These are phyloP conservation scores for Endocalyx cinctus DNA, from an alignment of 2,329 filamentous ascomycete genomes.

Conservation along the genomic window DNA sequence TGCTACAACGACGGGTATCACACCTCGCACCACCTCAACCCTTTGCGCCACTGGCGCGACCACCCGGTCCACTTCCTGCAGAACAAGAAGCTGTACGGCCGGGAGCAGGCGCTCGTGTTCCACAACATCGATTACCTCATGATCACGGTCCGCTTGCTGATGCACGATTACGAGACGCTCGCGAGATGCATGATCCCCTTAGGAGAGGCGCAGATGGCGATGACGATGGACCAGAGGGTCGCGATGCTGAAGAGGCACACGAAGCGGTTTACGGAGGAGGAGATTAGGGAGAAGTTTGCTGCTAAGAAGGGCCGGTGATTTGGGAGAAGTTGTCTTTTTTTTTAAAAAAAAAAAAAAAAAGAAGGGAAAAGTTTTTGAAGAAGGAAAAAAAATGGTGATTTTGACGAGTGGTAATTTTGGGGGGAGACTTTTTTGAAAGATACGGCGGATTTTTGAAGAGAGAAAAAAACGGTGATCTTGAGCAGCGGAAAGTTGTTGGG, in stretches of 20 bases:
- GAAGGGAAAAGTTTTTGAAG: too few relatives aligned
- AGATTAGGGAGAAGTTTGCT: slow-evolving; percentile 55
- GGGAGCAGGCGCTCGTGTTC: slow-evolving; percentile 69
- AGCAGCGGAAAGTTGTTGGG: too few relatives aligned
- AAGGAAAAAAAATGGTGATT: too few relatives aligned
- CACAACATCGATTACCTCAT: slow-evolving; percentile 78
- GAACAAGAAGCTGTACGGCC: slow-evolving; percentile 61
- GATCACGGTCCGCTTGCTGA: slow-evolving; percentile 63
- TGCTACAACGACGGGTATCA: slow-evolving; percentile 84
- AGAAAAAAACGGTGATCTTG: too few relatives aligned
- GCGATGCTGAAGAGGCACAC: slow-evolving; percentile 62
- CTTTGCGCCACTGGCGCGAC: slow-evolving; percentile 74
- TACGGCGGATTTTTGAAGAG: too few relatives aligned
- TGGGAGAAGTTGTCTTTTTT: too few relatives aligned
- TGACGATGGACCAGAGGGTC: slow-evolving; percentile 60
- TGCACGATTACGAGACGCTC: slow-evolving; percentile 67
- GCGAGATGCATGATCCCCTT: slow-evolving; percentile 70
- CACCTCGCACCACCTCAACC: slow-evolving; percentile 76
- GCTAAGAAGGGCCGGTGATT: slow-evolving; percentile 10
- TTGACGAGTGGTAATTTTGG: too few relatives aligned
- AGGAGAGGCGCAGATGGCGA: slow-evolving; percentile 62
- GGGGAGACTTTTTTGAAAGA: too few relatives aligned
- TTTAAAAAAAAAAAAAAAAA: too few relatives aligned
- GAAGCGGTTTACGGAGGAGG: slow-evolving; percentile 59
- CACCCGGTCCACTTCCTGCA: slow-evolving; percentile 70